phyloP scores from a whole-genome alignment of 2,329 filamentous ascomycete species.

The Colletotrichum gigasporum region DNA sequence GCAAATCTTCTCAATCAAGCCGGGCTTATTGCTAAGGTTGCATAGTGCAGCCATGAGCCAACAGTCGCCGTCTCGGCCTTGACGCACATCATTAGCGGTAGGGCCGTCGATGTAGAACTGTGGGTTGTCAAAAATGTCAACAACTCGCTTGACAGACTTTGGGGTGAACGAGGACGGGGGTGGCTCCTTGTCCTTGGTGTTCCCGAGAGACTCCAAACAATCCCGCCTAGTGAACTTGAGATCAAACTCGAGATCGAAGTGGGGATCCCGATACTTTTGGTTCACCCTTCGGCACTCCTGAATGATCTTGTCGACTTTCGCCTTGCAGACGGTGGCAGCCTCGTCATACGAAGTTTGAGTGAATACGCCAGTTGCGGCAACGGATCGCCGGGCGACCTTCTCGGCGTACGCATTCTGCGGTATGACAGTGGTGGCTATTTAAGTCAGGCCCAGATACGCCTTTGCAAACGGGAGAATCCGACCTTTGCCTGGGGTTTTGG shows the following conservation, averaged over 20 bases:
- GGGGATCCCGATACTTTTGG: conserved; percentile 85
- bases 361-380: conserved; percentile 51
- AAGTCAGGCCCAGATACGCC: conserved; percentile 15
- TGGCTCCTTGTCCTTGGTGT: conserved; percentile 37
- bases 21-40: conserved; percentile 77
- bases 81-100: conserved; percentile 79
- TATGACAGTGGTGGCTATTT: conserved; percentile 71
- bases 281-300: conserved; percentile 79
- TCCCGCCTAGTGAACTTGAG: conserved; percentile 67
- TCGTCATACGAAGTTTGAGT: conserved; percentile 77
- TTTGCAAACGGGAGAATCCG: neutral
- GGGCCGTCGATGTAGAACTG: conserved; percentile 82
- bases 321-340: conserved; percentile 73
- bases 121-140: conserved; percentile 80
- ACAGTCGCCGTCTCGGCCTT: conserved; percentile 83
- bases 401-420: conserved; percentile 74
- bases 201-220: conserved; percentile 57
- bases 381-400: conserved; percentile 65
- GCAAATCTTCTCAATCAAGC: conserved; percentile 77
- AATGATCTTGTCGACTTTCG: conserved; percentile 70
- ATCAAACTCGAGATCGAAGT: conserved; percentile 86
- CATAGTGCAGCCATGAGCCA: conserved; percentile 87
- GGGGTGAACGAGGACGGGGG: conserved; percentile 47
- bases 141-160: conserved; percentile 72
- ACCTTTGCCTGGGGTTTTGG: conserved; percentile 77